Base-by-base conservation (phyloP, 1,139 yeast species). In the Geotrichum phurueaensis region DNA sequence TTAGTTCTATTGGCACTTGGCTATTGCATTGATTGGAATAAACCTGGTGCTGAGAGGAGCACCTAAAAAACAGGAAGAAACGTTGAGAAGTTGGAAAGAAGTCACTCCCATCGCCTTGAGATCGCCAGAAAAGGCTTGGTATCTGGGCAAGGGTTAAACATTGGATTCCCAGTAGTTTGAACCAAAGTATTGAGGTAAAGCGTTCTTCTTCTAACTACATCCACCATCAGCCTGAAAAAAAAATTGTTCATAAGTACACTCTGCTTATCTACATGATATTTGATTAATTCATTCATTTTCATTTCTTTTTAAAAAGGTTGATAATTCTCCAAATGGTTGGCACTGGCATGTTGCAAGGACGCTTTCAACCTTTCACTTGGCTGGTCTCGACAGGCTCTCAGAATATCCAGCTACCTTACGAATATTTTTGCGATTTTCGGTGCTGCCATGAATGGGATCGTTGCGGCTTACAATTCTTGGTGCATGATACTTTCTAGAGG, bases 1-100 rank as follows among this genome's bases (percentile, higher is more conserved):
- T 87, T 95, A 73, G 84, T 85, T 68, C 95, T 79, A 68, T 87
- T 87, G 18, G 80, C 76, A 62, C 79, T 80, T 3, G 87, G 94
- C 69, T 88, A 95, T 33, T 86, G 84, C 49, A 58, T 59, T 48
- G 65, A 50, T 7, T 39, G 18, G 2, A n/a, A 39, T 15, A 10
- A 85, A 74, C 54, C 86, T 84, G 20, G 18, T 39, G 22, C 22
- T 39, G 47, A 39, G 20, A 15, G 18, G 18, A 15, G 20, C 10
- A 39, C 27, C 9, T 10, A 51, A 15, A 29, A 51, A 51, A 51
- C 20, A 27, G n/a, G 20, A 51, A 27, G 18, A 51, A 33, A 15
- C 49, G 13, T 53, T 20, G 25, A 25, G 51, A 18, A 23, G 20
- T 23, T 22, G 20, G 50, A 50, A 22, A 27, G 23, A 36, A 45